phyloP scores from a whole-genome alignment of 352 stramenopile genomes.

The Pythium monospermum region DNA sequence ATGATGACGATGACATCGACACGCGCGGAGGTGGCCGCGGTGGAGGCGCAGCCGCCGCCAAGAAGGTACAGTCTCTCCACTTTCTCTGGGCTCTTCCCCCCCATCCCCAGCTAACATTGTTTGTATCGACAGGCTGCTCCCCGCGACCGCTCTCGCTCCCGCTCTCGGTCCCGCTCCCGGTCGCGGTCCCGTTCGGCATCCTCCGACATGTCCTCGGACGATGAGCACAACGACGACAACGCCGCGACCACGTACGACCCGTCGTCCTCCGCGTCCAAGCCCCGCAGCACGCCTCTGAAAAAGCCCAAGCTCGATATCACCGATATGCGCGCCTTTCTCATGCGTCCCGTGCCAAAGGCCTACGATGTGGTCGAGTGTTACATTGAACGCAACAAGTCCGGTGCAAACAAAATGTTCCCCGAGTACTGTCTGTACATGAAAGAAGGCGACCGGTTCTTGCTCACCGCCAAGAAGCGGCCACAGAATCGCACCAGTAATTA shows the following conservation, averaged over 20 bases:
- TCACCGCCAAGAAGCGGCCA: conserved; percentile 94
- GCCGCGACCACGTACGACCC: conserved; percentile 60
- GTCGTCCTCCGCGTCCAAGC: conserved; percentile 25
- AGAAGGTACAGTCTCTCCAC: conserved; percentile 53
- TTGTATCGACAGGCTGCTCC: conserved; percentile 27
- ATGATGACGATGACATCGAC: conserved; percentile 53
- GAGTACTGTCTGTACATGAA: conserved; percentile 92
- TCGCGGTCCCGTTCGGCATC: conserved; percentile 55
- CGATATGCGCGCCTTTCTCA: conserved; percentile 74
- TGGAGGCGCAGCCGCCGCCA: conserved; percentile 24
- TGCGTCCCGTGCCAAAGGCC: conserved; percentile 79
- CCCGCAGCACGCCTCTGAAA: conserved; percentile 31
- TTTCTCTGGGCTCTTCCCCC: too few relatives aligned
- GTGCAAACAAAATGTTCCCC: conserved; percentile 92
- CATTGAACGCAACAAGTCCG: conserved; percentile 90
- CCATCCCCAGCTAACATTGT: too few relatives aligned
- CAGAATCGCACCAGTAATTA: conserved; percentile 98
- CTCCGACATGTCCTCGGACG: conserved; percentile 55
- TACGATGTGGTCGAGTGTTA: conserved; percentile 93
- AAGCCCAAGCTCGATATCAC: conserved; percentile 81
- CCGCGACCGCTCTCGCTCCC: conserved; percentile 42
- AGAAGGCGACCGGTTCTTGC: conserved; percentile 94
- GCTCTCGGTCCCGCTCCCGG: conserved; percentile 41
- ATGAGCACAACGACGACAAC: conserved; percentile 55
- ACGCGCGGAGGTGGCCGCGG: conserved; percentile 35